phyloP scores from a whole-genome alignment of 371 early-diverging fungal genomes.

The Mucor sp. region DNA sequence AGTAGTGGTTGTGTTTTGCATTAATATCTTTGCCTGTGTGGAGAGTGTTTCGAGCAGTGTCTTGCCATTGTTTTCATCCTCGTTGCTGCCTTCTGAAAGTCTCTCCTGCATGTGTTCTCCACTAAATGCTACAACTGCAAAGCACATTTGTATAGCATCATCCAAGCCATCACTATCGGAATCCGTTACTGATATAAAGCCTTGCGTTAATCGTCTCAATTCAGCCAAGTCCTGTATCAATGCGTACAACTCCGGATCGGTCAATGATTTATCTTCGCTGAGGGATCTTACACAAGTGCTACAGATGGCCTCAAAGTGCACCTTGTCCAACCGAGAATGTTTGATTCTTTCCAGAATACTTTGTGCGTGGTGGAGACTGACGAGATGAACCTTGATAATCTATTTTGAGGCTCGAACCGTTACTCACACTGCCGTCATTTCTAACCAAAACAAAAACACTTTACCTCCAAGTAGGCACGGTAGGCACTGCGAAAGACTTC shows the following conservation, averaged over 20 bases:
- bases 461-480: constrained; percentile 42
- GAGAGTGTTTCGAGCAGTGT: neutral
- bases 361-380: neutral
- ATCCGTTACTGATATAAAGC: neutral
- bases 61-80: neutral
- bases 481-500: constrained; percentile 52
- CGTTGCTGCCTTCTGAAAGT: neutral
- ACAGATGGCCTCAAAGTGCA: constrained; percentile 8
- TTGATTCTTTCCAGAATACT: constrained; percentile 1
- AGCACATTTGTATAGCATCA: constrained; percentile 7
- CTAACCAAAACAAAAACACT: neutral
- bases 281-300: neutral
- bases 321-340: neutral
- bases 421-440: neutral
- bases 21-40: constrained; percentile 7
- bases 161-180: constrained; percentile 8
- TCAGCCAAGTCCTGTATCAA: constrained; percentile 18
- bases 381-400: constrained; percentile 4
- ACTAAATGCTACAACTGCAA: constrained; percentile 11
- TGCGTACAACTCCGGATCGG: neutral
- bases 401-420: neutral
- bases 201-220: neutral
- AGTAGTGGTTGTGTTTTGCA: neutral
- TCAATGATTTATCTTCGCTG: constrained; percentile 1
- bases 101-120: neutral